Conservation (phyloP, 345 rosid genomes). For the Brassica nigra region DNA sequence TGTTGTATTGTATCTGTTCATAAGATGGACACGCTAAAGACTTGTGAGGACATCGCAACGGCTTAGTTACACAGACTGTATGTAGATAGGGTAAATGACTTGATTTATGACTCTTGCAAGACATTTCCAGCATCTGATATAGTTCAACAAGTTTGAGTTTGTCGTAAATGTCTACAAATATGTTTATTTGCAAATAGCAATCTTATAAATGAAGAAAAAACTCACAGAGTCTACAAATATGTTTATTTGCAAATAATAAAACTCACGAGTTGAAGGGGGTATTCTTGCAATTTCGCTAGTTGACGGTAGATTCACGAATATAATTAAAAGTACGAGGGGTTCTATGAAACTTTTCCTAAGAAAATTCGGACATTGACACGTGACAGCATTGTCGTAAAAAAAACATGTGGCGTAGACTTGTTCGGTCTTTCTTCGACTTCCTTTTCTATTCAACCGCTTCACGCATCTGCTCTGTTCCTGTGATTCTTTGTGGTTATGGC, state of each 20-base stretch:
- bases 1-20: slow-evolving; percentile 56
- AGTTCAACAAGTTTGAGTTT: background rate
- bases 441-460: slow-evolving; percentile 6
- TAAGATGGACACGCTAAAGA: slow-evolving; percentile 55
- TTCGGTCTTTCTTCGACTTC: slow-evolving; percentile 3
- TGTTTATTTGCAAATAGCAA: too few relatives aligned
- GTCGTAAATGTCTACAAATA: background rate
- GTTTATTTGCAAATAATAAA: too few relatives aligned
- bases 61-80: background rate
- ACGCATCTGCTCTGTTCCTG: slow-evolving; percentile 24
- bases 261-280: background rate
- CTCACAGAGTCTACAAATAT: too few relatives aligned
- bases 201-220: background rate
- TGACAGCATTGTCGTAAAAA: slow-evolving; percentile 17
- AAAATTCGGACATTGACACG: slow-evolving; percentile 22
- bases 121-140: background rate
- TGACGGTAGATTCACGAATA: background rate
- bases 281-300: background rate
- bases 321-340: background rate
- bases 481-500: slow-evolving; percentile 45
- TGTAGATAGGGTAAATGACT: slow-evolving; percentile 17
- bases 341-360: background rate
- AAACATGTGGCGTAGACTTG: slow-evolving; percentile 39
- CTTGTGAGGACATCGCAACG: background rate
- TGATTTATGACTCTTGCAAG: background rate